Evolutionary conservation across 2,329 filamentous ascomycete genomes (phyloP), one percentile per base, ranked within the genome.

Genomic region (Epichloe bromicola): DNA sequence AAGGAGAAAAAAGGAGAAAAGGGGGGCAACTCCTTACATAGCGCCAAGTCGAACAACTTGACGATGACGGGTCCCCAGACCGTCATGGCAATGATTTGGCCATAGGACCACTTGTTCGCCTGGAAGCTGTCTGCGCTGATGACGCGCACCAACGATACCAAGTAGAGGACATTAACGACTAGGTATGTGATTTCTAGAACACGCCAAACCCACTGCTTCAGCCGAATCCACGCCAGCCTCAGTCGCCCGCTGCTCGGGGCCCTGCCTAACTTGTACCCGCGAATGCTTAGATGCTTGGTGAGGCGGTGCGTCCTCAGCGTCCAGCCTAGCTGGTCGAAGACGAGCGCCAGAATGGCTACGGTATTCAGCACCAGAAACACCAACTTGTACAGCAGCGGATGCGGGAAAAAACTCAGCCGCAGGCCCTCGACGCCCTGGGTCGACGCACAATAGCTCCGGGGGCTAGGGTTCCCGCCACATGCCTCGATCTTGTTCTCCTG

Each of bases 51-150:
- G 52, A 69, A 64, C n/a, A 68, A 50, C 49, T 69, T 68, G 41
- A 69, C 65, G 50, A 69, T 67, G 52, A 69, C 65, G 8, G 66
- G 66, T 0, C 66, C 66, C 66, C 66, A 69, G 5, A 68, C 65
- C 0, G 66, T 67, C 36, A 68, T 64, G 39, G 66, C 66, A 41
- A 69, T 68, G 49, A 68, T 69, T 50, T 69, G 66, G 5, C 66
- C 66, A 20, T 68, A 68, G 0, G 60, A 63, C 66, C 66, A 69
- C 19, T 59, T 58, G 23, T 62, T 66, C 1, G 62, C 60, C 20
- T 61, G 60, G 46, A 69, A 69, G 43, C 63, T 68, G 48, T 68
- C 63, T 6, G 56, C 54, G 43, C 56, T 66, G 41, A 69, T 67
- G 50, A 69, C 63, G 42, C 61, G 63, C 39, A 61, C 60, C 15